A percentile compares a stretch with the other conserved stretches of the same genome.
These are phyloP conservation scores for Colletotrichum sp. DNA, from an alignment of 2,329 filamentous ascomycete genomes.

Conservation along the genomic window DNA sequence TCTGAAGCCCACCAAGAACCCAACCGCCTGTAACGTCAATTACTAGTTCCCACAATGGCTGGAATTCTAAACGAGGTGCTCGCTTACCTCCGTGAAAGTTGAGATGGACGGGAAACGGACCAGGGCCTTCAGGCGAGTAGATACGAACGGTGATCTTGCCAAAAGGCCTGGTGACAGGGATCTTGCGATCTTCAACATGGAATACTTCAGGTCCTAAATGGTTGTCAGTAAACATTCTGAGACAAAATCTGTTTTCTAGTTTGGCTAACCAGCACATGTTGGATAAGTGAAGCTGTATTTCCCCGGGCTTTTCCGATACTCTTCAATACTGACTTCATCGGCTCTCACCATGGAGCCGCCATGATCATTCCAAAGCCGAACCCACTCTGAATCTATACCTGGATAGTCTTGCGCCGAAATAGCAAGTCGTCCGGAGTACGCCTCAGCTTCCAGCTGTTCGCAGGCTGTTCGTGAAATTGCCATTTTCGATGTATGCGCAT, in stretches of 20 bases:
- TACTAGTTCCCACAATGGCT: background rate
- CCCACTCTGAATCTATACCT: slow-evolving; percentile 32
- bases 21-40: slow-evolving; percentile 22
- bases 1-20: slow-evolving; percentile 28
- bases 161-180: slow-evolving; percentile 27
- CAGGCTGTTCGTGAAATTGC: background rate
- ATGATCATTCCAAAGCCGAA: slow-evolving; percentile 29
- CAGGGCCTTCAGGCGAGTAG: slow-evolving; percentile 29
- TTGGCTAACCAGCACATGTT: slow-evolving; percentile 24
- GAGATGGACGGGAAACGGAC: slow-evolving; percentile 28
- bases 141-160: slow-evolving; percentile 28
- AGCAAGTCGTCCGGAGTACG: background rate
- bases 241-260: rapidly evolving
- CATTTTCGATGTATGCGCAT: background rate
- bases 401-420: slow-evolving; percentile 13
- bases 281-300: slow-evolving; percentile 34
- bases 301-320: slow-evolving; percentile 27
- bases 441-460: background rate
- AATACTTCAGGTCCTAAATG: background rate
- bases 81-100: slow-evolving; percentile 29
- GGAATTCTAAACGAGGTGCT: background rate
- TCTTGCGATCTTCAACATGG: slow-evolving; percentile 8
- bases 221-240: no score
- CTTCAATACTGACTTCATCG: slow-evolving; percentile 30
- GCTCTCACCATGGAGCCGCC: slow-evolving; percentile 29